Percentiles rank a stretch among this genome's conserved stretches.
Evolutionary conservation across 1,284 basidiomycete genomes (phyloP).

Genomic region (Cronartium ribicola): DNA sequence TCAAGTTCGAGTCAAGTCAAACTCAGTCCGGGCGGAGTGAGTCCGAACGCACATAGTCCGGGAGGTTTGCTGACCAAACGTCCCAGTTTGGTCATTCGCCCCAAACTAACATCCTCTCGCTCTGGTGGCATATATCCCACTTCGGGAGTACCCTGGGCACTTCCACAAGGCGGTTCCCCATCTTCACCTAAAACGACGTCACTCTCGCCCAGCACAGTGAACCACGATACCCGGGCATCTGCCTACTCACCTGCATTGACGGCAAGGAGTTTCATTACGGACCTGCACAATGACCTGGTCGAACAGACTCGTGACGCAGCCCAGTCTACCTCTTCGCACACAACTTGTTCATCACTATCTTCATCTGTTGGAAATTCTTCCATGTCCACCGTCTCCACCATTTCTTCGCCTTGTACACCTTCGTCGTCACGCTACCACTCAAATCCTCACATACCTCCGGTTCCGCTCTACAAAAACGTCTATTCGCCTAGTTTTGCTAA

Average conservation of each 20-base stretch:
- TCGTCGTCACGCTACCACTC: slow-evolving; percentile 17
- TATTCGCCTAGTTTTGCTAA: background rate
- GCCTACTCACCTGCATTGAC: background rate
- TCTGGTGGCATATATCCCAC: slow-evolving; percentile 10
- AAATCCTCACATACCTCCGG: slow-evolving; percentile 21
- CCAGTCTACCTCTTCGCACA: slow-evolving; percentile 22
- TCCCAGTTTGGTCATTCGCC: slow-evolving; percentile 34
- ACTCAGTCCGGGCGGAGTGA: background rate
- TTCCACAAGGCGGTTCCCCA: background rate
- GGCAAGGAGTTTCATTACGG: background rate
- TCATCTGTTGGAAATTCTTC: slow-evolving; percentile 31
- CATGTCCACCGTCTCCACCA: slow-evolving; percentile 22
- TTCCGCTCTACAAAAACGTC: slow-evolving; percentile 9
- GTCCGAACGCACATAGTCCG: background rate
- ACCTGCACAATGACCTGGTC: slow-evolving; percentile 3
- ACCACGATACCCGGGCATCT: slow-evolving; percentile 1
- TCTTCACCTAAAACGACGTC: background rate
- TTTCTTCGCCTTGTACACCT: slow-evolving; percentile 33
- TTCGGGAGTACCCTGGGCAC: slow-evolving; percentile 6
- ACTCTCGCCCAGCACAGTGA: background rate
- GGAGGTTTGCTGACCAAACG: slow-evolving; percentile 30
- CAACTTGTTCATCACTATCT: slow-evolving; percentile 15
- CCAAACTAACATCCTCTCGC: slow-evolving; percentile 26
- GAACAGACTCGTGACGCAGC: slow-evolving; percentile 9
- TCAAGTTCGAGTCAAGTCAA: background rate